These are phyloP conservation scores for Wickerhamomyces alni DNA, from an alignment of 805 yeast species.

Conservation along the genomic window DNA sequence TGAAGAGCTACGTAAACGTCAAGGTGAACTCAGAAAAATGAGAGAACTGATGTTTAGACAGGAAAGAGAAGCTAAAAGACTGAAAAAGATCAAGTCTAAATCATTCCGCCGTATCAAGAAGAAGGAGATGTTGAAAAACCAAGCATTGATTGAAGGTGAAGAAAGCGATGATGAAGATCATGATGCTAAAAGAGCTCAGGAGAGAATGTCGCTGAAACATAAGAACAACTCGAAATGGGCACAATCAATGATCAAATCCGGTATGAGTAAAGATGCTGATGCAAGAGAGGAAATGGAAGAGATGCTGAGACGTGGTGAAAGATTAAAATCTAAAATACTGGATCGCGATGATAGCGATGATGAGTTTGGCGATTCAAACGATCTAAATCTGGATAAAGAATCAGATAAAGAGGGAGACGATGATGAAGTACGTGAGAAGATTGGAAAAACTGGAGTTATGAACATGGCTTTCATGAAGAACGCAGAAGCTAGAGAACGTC, in stretches of 20 bases:
- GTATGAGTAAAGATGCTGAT: conserved; percentile 80
- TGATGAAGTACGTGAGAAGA: conserved; percentile 30
- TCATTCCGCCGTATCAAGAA: conserved; percentile 80
- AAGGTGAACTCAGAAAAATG: conserved; percentile 83
- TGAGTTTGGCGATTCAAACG: conserved; percentile 35
- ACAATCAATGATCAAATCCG: conserved; percentile 79
- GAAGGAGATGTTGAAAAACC: conserved; percentile 69
- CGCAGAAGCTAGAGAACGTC: conserved; percentile 67
- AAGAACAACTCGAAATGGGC: conserved; percentile 91
- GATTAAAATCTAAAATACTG: conserved; percentile 62
- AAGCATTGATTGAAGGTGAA: conserved; percentile 59
- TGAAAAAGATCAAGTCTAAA: conserved; percentile 93
- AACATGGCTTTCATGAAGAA: conserved; percentile 94
- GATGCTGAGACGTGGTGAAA: conserved; percentile 85
- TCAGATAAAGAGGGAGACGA: conserved; percentile 39
- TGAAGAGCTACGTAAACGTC: conserved; percentile 71
- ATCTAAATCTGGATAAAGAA: conserved; percentile 42
- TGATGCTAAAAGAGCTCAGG: conserved; percentile 76
- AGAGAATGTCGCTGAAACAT: conserved; percentile 89
- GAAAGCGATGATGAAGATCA: conserved; percentile 53
- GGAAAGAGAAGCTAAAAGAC: conserved; percentile 82
- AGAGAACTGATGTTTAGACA: conserved; percentile 96
- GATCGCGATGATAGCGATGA: conserved; percentile 43
- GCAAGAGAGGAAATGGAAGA: conserved; percentile 90
- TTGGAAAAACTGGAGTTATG: conserved; percentile 85